Evolutionary conservation across 1,284 basidiomycete genomes (phyloP).

Genomic region (Ceratobasidium sp.): DNA sequence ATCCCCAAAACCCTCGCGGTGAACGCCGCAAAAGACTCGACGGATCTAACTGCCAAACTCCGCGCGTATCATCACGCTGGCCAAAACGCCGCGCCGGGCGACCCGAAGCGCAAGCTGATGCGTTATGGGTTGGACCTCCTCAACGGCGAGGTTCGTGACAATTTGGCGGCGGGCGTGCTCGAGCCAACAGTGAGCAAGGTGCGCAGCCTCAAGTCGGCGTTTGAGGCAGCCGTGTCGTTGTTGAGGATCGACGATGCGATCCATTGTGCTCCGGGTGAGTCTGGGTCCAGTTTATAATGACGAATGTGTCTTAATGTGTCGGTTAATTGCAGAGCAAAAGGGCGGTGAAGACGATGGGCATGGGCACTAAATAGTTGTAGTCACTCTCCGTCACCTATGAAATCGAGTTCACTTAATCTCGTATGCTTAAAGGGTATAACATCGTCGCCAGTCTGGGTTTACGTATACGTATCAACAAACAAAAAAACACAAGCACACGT

Average conservation of each 20-base stretch:
- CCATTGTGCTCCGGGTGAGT: conserved; percentile 81
- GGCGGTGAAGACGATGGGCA: conserved; percentile 41
- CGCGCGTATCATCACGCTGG: conserved; percentile 98
- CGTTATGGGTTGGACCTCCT: conserved; percentile 96
- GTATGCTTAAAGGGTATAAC: conserved; percentile 34
- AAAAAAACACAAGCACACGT: conserved; percentile 38
- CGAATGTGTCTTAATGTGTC: not conserved
- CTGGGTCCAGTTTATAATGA: not conserved
- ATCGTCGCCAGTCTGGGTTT: conserved; percentile 35
- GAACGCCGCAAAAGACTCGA: conserved; percentile 99
- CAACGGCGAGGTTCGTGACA: conserved; percentile 95
- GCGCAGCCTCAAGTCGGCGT: conserved; percentile 94
- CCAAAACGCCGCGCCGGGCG: conserved; percentile 88
- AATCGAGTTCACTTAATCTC: conserved; percentile 26
- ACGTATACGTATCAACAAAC: conserved; percentile 38
- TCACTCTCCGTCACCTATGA: conserved; percentile 34
- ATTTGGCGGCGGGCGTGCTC: conserved; percentile 90
- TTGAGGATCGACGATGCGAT: conserved; percentile 96
- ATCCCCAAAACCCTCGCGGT: conserved; percentile 98
- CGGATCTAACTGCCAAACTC: conserved; percentile 96
- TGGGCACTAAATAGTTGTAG: conserved; percentile 42
- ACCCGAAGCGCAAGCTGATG: conserved; percentile 95
- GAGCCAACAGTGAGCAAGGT: conserved; percentile 99
- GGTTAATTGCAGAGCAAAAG: conserved; percentile 24
- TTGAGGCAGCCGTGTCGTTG: conserved; percentile 95